Evolutionary conservation across 2,329 filamentous ascomycete species (phyloP).

Genomic region (Colletotrichum australisinense): DNA sequence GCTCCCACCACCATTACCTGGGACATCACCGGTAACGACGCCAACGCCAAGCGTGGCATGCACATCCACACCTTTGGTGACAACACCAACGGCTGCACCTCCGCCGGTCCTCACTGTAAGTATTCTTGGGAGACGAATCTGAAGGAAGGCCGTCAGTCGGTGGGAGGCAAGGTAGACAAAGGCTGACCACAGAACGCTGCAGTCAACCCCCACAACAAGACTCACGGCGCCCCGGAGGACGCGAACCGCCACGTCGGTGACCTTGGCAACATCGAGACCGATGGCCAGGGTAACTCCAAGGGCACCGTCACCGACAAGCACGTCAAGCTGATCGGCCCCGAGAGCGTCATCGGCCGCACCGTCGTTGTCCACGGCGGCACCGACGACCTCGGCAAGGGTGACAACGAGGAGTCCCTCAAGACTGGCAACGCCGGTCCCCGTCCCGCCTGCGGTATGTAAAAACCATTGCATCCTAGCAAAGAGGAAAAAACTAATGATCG

Average conservation of each 20-base stretch:
- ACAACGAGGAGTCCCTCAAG: slow-evolving; percentile 95
- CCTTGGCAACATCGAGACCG: slow-evolving; percentile 96
- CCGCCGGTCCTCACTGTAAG: slow-evolving; percentile 96
- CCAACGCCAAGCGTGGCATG: slow-evolving; percentile 97
- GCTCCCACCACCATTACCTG: slow-evolving; percentile 88
- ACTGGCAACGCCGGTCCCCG: slow-evolving; percentile 95
- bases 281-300: slow-evolving; percentile 89
- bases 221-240: slow-evolving; percentile 88
- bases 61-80: slow-evolving; percentile 99
- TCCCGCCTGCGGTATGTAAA: slow-evolving; percentile 87
- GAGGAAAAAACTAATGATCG: background rate
- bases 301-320: slow-evolving; percentile 83
- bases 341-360: slow-evolving; percentile 96
- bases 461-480: background rate
- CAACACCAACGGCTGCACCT: slow-evolving; percentile 99
- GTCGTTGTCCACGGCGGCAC: slow-evolving; percentile 95
- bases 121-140: slow-evolving; percentile 34
- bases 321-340: slow-evolving; percentile 94
- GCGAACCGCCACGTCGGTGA: slow-evolving; percentile 94
- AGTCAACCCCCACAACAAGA: slow-evolving; percentile 97
- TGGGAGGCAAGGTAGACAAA: background rate
- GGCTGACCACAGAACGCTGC: slow-evolving; percentile 11
- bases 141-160: background rate
- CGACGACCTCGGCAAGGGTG: slow-evolving; percentile 95
- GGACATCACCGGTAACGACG: slow-evolving; percentile 91